Evolutionary conservation across 1,284 basidiomycete species (phyloP), one percentile per base, ranked within the genome.

Genomic region (Porodaedalea pini): DNA sequence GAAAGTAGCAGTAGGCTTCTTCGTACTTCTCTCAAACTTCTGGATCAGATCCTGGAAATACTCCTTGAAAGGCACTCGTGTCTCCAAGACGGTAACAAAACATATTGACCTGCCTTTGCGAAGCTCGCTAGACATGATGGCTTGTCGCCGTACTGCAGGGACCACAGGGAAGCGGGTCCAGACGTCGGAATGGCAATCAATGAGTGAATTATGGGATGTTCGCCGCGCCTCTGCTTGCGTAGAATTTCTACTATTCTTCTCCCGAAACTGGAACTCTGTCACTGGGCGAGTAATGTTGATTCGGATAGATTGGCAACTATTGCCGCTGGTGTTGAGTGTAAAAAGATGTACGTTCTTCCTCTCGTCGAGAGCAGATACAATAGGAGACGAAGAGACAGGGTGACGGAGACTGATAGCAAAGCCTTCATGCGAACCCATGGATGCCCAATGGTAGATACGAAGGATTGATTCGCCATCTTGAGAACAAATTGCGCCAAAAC

Each of bases 141-240:
- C 78, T 36, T 76, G 71, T 2, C 80, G 72, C 40, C 73, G 73
- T 31, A 86, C 74, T 0, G 81, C 80, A 1, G 83, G 72, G 0
- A 81, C 63, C 7, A 85, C 82, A 0, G 84, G 83, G 63, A 82
- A 85, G 2, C 82, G 78, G 2, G 76, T 80, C 83, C 83, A 85
- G 43, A 83, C 77, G n/a, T 85, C 82, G 0, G 73, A 64, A 56
- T 82, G 77, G 53, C 81, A 83, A 57, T 83, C 80, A 5, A 85
- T 67, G 6, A 85, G 67, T 47, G 70, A 76, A 53, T 84, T 84
- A 61, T 81, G 75, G 1, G 62, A 59, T 0, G 76, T 74, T 1
- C 40, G 60, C 19, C 36, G 51, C 6, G 59, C 60, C 4, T 62
- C 61, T 1, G 53, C 58, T 21, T 63, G 64, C 3, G 64, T 58